Percentiles rank a stretch among this genome's conserved stretches.
Conservation (phyloP, 164 flowering plant species). For the Kingdonia uniflora region DNA sequence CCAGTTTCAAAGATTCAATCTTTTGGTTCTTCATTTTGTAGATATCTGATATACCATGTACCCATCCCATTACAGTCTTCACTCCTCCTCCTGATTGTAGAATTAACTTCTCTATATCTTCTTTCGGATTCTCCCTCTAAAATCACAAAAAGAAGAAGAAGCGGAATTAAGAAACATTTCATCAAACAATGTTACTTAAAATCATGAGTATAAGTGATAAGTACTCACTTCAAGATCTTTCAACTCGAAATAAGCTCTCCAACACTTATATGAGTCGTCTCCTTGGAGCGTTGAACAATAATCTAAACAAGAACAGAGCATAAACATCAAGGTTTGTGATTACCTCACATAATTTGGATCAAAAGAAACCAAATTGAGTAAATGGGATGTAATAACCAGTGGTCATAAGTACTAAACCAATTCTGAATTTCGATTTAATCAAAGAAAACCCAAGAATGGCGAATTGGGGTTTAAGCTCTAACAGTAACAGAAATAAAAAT, state of each 20-base stretch:
- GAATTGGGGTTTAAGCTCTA: no score
- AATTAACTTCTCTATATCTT: slow-evolving; percentile 57
- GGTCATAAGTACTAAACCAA: no score
- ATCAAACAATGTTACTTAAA: not conserved
- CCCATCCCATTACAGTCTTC: slow-evolving; percentile 45
- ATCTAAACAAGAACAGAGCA: slow-evolving; percentile 30
- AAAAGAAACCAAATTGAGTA: no score
- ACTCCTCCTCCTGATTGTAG: slow-evolving; percentile 51
- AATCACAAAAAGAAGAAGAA: not conserved
- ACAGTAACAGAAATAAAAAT: no score
- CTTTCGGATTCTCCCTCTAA: slow-evolving; percentile 50
- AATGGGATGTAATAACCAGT: no score
- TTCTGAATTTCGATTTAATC: no score
- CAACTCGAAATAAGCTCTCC: slow-evolving; percentile 83
- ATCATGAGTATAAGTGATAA: not conserved
- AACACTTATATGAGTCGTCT: slow-evolving; percentile 66
- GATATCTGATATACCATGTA: slow-evolving; percentile 46
- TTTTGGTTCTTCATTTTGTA: slow-evolving; percentile 20
- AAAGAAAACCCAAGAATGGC: no score
- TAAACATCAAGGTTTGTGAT: not conserved
- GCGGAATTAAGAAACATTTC: no score
- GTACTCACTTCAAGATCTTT: slow-evolving; percentile 72
- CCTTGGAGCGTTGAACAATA: slow-evolving; percentile 86
- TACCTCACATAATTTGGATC: no score
- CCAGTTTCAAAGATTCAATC: not conserved